These are phyloP conservation scores for Pittosporum tobira DNA, from an alignment of 129 eudicot species.

Conservation along the genomic window DNA sequence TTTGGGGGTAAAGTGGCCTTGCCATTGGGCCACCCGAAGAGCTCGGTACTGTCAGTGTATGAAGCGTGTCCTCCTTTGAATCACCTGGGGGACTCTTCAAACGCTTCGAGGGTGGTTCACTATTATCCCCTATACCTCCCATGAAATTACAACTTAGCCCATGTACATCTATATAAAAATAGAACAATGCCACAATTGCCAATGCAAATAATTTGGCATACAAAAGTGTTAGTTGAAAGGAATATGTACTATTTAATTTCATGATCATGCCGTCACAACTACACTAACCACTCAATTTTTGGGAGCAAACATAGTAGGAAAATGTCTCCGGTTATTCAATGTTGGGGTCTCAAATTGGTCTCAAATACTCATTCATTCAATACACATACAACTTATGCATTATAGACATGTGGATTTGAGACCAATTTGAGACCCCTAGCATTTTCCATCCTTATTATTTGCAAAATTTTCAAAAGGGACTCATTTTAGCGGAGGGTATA, in stretches of 20 bases:
- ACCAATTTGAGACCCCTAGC: no score
- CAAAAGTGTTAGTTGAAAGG: not conserved
- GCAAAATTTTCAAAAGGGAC: not conserved
- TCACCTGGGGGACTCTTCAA: slow-evolving; percentile 15
- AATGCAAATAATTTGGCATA: not conserved
- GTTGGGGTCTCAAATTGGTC: no score
- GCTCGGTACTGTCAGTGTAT: slow-evolving; percentile 7
- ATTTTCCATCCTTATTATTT: not conserved
- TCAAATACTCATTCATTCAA: no score
- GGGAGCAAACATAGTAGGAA: no score
- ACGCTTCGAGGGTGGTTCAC: slow-evolving; percentile 29
- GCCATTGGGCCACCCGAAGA: slow-evolving; percentile 25
- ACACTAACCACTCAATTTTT: no score
- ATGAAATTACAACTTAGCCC: slow-evolving; percentile 26
- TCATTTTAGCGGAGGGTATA: no score
- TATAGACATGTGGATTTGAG: no score
- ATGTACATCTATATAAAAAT: slow-evolving; percentile 7
- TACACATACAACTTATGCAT: no score
- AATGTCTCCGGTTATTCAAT: not conserved
- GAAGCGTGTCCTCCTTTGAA: slow-evolving; percentile 1
- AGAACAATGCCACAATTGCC: not conserved
- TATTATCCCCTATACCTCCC: slow-evolving; percentile 26
- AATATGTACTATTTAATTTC: not conserved
- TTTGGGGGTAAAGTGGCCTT: slow-evolving; percentile 16
- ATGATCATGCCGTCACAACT: no score